A percentile compares a stretch with the other conserved stretches of the same genome.
Evolutionary conservation across 2,329 filamentous ascomycete genomes (phyloP).

Genomic region (Curvularia sp.): DNA sequence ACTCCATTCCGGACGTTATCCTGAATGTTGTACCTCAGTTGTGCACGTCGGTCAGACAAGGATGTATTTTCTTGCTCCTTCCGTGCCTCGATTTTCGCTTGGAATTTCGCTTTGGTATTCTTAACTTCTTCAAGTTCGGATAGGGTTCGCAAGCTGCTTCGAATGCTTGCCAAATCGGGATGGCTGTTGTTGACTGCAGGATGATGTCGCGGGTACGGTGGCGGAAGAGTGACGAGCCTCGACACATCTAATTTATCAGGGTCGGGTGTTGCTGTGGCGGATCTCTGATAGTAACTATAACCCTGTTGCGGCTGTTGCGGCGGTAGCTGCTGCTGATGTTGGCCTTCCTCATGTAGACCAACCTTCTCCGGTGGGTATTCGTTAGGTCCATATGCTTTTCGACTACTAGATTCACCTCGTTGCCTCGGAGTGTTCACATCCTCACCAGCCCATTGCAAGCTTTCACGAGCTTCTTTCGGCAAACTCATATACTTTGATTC

Average conservation of each 20-base stretch:
- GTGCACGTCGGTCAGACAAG: constrained; percentile 67
- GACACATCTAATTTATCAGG: constrained; percentile 79
- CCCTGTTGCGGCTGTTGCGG: constrained; percentile 47
- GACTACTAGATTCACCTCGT: constrained; percentile 44
- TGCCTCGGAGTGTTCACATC: constrained; percentile 44
- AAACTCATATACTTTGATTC: constrained; percentile 98
- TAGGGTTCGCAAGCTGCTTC: constrained; percentile 74
- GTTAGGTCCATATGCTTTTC: constrained; percentile 56
- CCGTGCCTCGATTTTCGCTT: constrained; percentile 60
- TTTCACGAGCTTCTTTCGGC: constrained; percentile 75
- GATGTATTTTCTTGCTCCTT: constrained; percentile 61
- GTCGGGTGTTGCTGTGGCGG: constrained; percentile 57
- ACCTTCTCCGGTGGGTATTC: constrained; percentile 72
- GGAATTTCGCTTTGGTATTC: constrained; percentile 67
- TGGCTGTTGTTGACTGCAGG: constrained; percentile 97
- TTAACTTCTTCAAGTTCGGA: constrained; percentile 77
- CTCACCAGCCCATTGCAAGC: constrained; percentile 70
- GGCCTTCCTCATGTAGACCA: constrained; percentile 61
- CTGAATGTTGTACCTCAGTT: constrained; percentile 77
- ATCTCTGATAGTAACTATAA: constrained; percentile 46
- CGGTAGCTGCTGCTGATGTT: constrained; percentile 9
- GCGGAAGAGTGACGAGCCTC: constrained; percentile 87
- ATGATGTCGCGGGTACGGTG: constrained; percentile 91
- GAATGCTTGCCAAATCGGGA: constrained; percentile 81
- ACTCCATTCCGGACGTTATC: constrained; percentile 78